These are phyloP conservation scores for Syncephalastrum contaminatum DNA, from an alignment of 371 early-diverging fungal genomes.

Conservation along the genomic window DNA sequence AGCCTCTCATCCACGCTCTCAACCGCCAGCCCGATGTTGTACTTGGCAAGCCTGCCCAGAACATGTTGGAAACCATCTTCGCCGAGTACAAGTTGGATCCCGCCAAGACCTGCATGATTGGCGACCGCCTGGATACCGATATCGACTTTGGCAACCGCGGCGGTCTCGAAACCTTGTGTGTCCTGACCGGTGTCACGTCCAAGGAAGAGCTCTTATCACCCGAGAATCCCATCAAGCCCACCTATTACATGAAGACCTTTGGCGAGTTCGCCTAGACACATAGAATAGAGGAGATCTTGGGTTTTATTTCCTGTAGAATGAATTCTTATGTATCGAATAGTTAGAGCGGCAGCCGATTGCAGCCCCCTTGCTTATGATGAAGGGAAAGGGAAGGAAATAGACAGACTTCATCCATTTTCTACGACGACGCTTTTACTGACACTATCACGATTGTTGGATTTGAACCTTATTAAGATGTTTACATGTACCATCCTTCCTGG, in stretches of 20 bases:
- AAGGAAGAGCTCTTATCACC: slow-evolving; percentile 49
- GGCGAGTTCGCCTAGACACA: slow-evolving; percentile 40
- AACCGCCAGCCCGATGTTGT: slow-evolving; percentile 75
- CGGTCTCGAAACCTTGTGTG: slow-evolving; percentile 86
- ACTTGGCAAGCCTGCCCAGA: slow-evolving; percentile 91
- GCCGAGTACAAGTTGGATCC: slow-evolving; percentile 78
- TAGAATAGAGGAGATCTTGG: no score
- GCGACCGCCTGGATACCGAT: slow-evolving; percentile 96
- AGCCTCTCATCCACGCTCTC: slow-evolving; percentile 72
- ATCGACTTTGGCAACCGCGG: slow-evolving; percentile 91
- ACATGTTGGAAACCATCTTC: slow-evolving; percentile 90
- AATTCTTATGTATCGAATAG: no score
- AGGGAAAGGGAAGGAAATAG: no score
- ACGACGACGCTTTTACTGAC: no score
- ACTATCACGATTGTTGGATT: no score
- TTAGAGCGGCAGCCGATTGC: no score
- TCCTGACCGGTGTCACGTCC: slow-evolving; percentile 80
- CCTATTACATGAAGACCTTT: slow-evolving; percentile 56
- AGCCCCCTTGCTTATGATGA: no score
- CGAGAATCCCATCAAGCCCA: slow-evolving; percentile 51
- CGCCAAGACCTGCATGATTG: slow-evolving; percentile 91
- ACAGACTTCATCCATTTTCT: no score
- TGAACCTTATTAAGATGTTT: no score
- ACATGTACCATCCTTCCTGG: no score
- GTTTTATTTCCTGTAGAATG: no score